Percentiles rank a stretch among this genome's conserved stretches.
phyloP scores from a whole-genome alignment of 1,139 yeast genomes.

The Oligophagozyma castellii region DNA sequence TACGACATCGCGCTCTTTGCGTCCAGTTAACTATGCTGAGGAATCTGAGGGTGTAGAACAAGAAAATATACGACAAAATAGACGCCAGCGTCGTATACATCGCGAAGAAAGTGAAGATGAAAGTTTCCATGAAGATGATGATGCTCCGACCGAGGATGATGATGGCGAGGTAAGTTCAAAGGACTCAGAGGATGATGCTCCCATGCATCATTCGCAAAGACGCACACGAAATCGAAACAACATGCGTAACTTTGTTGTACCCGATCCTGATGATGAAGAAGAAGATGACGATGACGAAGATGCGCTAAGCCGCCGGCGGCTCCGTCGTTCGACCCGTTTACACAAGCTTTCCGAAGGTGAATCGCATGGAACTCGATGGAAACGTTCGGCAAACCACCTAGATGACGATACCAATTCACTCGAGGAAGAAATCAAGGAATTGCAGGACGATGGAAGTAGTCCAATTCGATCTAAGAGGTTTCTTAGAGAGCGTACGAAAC shows the following conservation, averaged over 20 bases:
- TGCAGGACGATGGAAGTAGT: constrained; percentile 29
- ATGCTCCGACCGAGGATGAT: constrained; percentile 21
- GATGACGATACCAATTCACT: constrained; percentile 16
- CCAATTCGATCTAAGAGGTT: constrained; percentile 38
- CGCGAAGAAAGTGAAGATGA: constrained; percentile 19
- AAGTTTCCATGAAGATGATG: constrained; percentile 21
- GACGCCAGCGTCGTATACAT: constrained; percentile 11
- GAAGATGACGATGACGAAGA: constrained; percentile 14
- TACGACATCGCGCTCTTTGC: constrained; percentile 19
- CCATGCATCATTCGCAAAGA: constrained; percentile 6
- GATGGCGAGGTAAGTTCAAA: constrained; percentile 10
- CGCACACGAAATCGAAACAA: constrained; percentile 7
- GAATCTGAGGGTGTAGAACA: constrained; percentile 13
- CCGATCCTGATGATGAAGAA: constrained; percentile 15
- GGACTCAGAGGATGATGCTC: constrained; percentile 5
- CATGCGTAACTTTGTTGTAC: constrained; percentile 16
- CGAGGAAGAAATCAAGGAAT: constrained; percentile 30
- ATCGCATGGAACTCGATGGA: constrained; percentile 1
- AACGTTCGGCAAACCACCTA: too few species aligned
- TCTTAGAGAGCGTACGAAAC: constrained; percentile 57
- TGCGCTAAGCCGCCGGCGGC: constrained; percentile 3
- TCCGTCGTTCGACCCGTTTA: constrained; percentile 3
- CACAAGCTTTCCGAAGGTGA: constrained; percentile 3
- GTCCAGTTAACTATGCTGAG: constrained; percentile 24
- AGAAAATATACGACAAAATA: constrained; percentile 13